Evolutionary conservation across 148 eudicot genomes (phyloP).

Genomic region (Rhododendron mucronatum): DNA sequence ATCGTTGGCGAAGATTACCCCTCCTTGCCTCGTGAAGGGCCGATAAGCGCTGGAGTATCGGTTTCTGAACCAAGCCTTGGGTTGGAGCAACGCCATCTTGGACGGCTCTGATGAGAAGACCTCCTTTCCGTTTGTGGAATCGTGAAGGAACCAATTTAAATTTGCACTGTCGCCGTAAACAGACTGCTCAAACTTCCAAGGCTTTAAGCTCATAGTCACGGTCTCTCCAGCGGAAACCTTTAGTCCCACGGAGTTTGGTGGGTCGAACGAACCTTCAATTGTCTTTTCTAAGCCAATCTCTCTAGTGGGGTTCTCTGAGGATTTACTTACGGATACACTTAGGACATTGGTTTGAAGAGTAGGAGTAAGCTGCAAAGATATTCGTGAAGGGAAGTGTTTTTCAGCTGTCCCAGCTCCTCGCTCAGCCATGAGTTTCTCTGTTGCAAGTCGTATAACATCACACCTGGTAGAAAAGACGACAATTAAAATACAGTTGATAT

Average conservation of each 20-base stretch:
- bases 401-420: conserved; percentile 76
- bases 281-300: conserved; percentile 50
- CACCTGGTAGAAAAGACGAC: conserved; percentile 40
- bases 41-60: conserved; percentile 59
- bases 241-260: conserved; percentile 48
- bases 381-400: conserved; percentile 88
- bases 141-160: conserved; percentile 77
- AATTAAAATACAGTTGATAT: background rate
- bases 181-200: conserved; percentile 93
- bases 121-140: conserved; percentile 60
- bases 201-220: conserved; percentile 47
- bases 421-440: conserved; percentile 47
- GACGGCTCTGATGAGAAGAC: conserved; percentile 76
- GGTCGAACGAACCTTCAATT: conserved; percentile 60
- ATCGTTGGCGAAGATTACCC: conserved; percentile 73
- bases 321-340: conserved; percentile 69
- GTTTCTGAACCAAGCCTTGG: conserved; percentile 77
- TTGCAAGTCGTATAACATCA: conserved; percentile 57
- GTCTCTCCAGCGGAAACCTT: conserved; percentile 52
- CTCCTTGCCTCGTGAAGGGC: conserved; percentile 86
- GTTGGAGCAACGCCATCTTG: conserved; percentile 43
- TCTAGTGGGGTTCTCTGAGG: conserved; percentile 63
- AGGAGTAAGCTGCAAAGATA: conserved; percentile 73
- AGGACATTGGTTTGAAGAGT: conserved; percentile 42
- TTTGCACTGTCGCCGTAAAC: conserved; percentile 55